phyloP scores from a whole-genome alignment of 2,329 filamentous ascomycete species.

The Arthrinium phaeospermum region DNA sequence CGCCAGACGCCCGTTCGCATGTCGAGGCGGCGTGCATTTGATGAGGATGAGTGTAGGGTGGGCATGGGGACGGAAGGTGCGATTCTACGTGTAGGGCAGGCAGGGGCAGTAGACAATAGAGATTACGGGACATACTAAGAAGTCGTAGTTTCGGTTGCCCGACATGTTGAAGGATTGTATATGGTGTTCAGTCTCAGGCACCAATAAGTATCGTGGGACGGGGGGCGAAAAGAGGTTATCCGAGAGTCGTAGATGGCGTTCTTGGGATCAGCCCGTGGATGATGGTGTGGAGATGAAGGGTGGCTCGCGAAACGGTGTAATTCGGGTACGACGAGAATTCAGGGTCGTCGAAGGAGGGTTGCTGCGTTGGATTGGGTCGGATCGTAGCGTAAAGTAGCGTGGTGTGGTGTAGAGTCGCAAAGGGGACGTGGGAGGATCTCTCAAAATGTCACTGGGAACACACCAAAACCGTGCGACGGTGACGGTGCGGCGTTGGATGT shows the following conservation, averaged over 20 bases:
- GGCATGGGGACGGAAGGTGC: not conserved
- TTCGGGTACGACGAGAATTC: constrained; percentile 2
- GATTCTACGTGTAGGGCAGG: constrained; percentile 6
- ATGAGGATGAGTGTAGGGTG: constrained; percentile 4
- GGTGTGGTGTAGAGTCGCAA: constrained; percentile 9
- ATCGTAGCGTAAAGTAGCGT: constrained; percentile 3
- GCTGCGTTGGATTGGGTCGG: not conserved
- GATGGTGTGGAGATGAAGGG: constrained; percentile 13
- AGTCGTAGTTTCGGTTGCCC: constrained; percentile 98
- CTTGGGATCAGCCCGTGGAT: not conserved
- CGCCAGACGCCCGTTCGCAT: constrained; percentile 10
- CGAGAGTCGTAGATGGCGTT: constrained; percentile 15
- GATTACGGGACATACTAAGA: constrained; percentile 73
- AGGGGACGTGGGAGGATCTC: constrained; percentile 9
- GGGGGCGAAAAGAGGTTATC: constrained; percentile 1
- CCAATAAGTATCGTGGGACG: constrained; percentile 13
- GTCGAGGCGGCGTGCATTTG: constrained; percentile 14
- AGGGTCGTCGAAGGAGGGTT: constrained; percentile 1
- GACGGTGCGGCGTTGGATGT: constrained; percentile 15
- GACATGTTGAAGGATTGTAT: constrained; percentile 69
- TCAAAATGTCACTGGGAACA: constrained; percentile 13
- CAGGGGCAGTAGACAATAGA: constrained; percentile 22
- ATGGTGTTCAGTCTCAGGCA: constrained; percentile 1
- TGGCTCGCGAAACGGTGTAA: constrained; percentile 14
- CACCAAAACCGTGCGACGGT: constrained; percentile 17